These are phyloP conservation scores for Pulveroboletus ravenelii DNA, from an alignment of 768 basidiomycete species.

Conservation along the genomic window DNA sequence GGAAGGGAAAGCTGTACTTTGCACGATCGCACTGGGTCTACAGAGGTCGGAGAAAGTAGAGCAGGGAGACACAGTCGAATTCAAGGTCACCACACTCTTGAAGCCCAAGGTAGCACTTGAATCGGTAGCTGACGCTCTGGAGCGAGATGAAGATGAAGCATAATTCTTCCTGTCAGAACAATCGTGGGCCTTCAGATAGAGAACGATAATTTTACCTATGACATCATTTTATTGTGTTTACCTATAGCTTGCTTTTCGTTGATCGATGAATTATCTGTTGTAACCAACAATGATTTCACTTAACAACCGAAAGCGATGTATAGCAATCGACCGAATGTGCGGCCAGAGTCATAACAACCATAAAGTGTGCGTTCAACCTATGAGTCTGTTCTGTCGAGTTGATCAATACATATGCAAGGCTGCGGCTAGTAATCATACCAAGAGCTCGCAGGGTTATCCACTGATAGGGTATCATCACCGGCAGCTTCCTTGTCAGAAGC, in stretches of 20 bases:
- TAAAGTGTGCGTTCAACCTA: background rate
- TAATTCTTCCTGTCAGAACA: constrained; percentile 4
- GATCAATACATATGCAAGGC: background rate
- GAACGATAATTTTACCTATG: constrained; percentile 6
- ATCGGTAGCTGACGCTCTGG: constrained; percentile 26
- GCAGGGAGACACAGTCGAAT: constrained; percentile 40
- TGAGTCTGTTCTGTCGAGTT: constrained; percentile 3
- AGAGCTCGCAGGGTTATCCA: constrained; percentile 20
- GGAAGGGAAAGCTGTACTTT: constrained; percentile 36
- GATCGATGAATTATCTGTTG: constrained; percentile 24
- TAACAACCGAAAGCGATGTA: constrained; percentile 3
- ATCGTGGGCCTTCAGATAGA: constrained; percentile 1
- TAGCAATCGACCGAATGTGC: constrained; percentile 1
- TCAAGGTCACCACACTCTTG: constrained; percentile 45
- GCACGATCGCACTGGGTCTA: constrained; percentile 56
- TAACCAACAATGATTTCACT: constrained; percentile 2
- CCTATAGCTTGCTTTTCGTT: constrained; percentile 5
- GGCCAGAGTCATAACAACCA: background rate
- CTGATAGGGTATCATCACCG: constrained; percentile 20
- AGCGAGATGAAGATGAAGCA: constrained; percentile 25
- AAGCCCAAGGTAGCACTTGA: constrained; percentile 54
- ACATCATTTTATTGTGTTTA: constrained; percentile 28
- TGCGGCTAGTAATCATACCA: constrained; percentile 5
- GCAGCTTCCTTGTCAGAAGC: constrained; percentile 17
- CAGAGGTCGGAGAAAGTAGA: constrained; percentile 33